Base-by-base conservation (phyloP, 2,329 filamentous ascomycete genomes). In the Clonostachys byssicola region DNA sequence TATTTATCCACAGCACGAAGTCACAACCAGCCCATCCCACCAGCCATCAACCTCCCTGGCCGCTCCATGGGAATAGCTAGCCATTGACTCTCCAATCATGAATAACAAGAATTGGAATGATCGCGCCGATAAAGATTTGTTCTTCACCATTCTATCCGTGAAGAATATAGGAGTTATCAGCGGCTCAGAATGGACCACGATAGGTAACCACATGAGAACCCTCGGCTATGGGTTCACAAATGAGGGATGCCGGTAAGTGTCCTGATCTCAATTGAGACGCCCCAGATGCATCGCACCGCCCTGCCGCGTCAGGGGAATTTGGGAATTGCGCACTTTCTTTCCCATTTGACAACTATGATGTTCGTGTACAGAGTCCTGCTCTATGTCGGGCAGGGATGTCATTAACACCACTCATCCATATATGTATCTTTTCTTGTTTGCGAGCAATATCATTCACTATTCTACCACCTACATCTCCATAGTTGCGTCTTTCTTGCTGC, bases 81-180 rank as follows among this genome's bases (percentile, higher is more conserved):
- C 51, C 48, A 51, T 49, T 49, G 17, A 17, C 40, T 30, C 23
- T 14, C 38, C 38, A 13, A 52, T 52, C 56, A 72, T 65, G 58
- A 80, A 79, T 65, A 78, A 70, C 63, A 82, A 81, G 66, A 80
- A 79, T 59, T 82, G 78, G 78, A 79, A 75, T 56, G 78, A 82
- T 55, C 71, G 77, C 49, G 80, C 80, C 51, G 79, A 83, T 56
- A 81, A 80, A 59, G 80, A 83, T 59, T 67, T 83, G 42, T 83
- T 83, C 67, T 82, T 83, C 57, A 81, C 78, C 46, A 83, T 83
- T 49, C 63, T 83, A 38, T 79, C 75, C 5, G 75, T 81, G 43
- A 83, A 83, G 65, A 80, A 81, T 60, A 81, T 83, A 55, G 80
- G 79, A 52, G 72, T 82, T 58, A 82, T 83, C 62, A 83, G 78